Evolutionary conservation across 2,329 filamentous ascomycete species (phyloP), one percentile per base, ranked within the genome.

Genomic region (Pleomassaria siparia): DNA sequence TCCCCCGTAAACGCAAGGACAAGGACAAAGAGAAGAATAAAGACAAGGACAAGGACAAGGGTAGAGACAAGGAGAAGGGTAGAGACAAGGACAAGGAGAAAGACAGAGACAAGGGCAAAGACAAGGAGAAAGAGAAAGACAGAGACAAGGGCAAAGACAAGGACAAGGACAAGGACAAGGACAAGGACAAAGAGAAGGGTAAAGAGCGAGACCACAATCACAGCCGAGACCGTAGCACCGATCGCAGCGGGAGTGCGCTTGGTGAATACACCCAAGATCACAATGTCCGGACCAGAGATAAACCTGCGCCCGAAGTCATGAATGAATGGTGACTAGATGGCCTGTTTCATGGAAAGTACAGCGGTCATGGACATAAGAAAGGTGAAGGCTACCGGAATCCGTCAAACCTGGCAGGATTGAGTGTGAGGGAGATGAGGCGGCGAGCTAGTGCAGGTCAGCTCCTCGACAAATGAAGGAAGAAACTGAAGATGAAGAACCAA

Each of bases 301-400:
- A 36, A 28, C 18, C 15, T 22, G 40, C 37, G 25, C 50, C 44
- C 40, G 43, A 47, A 37, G 46, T 40, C 41, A 12, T 16, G 3
- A 63, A 63, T 15, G 62, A 70, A 21, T 63, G 64, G 52, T 67
- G 68, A 70, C 61, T 69, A 60, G 58, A 66, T 63, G 65, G 63
- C 35, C 68, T 64, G 66, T 69, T 66, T 26, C 58, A 60, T 2
- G 66, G 64, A n/a, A 54, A 55, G 25, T 59, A 49, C 43, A 52
- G 1, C 36, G 50, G 44, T 32, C 35, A 26, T 20, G 43, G 44
- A 22, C 36, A 29, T 10, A 24, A 43, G 39, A 35, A 21, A 25
- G 22, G 32, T 32, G 40, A 22, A 15, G 36, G 46, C 43, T 40
- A 55, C 11, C 50, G 46, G 5, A 13, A 22, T 7, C 32, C 22